These are phyloP conservation scores for Collybia sordida DNA, from an alignment of 768 basidiomycete genomes.

Conservation along the genomic window DNA sequence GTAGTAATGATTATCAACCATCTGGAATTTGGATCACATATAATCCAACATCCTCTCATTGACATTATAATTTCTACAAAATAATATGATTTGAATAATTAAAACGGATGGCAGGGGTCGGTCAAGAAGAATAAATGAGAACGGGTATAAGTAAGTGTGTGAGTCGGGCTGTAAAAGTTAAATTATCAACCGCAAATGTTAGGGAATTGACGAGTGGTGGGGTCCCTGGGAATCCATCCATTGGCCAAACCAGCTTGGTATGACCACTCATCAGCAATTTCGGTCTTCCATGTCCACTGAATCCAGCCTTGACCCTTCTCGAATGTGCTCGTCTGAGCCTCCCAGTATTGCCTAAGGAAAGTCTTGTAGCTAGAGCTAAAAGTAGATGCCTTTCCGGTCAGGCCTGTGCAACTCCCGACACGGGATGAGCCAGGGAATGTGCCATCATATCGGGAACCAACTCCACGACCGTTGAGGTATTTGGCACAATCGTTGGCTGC, in stretches of 20 bases:
- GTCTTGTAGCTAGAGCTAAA: conserved; percentile 81
- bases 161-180: not conserved
- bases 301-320: conserved; percentile 76
- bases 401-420: conserved; percentile 72
- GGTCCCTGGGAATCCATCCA: conserved; percentile 81
- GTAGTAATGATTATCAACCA: not conserved
- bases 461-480: conserved; percentile 82
- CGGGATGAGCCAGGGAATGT: conserved; percentile 58
- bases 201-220: conserved; percentile 51
- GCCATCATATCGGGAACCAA: conserved; percentile 67
- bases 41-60: too few relatives aligned
- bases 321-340: conserved; percentile 76
- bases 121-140: not conserved
- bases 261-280: conserved; percentile 85
- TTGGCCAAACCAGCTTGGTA: conserved; percentile 78
- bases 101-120: too few relatives aligned
- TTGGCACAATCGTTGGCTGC: conserved; percentile 77
- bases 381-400: conserved; percentile 71
- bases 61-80: too few relatives aligned
- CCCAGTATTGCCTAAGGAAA: conserved; percentile 81
- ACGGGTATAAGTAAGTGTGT: not conserved
- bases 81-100: too few relatives aligned
- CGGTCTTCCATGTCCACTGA: conserved; percentile 85
- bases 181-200: conserved; percentile 53
- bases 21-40: too few relatives aligned